These are phyloP conservation scores for Kalmanozyma brasiliensis DNA, from an alignment of 1,284 basidiomycete genomes.

Conservation along the genomic window DNA sequence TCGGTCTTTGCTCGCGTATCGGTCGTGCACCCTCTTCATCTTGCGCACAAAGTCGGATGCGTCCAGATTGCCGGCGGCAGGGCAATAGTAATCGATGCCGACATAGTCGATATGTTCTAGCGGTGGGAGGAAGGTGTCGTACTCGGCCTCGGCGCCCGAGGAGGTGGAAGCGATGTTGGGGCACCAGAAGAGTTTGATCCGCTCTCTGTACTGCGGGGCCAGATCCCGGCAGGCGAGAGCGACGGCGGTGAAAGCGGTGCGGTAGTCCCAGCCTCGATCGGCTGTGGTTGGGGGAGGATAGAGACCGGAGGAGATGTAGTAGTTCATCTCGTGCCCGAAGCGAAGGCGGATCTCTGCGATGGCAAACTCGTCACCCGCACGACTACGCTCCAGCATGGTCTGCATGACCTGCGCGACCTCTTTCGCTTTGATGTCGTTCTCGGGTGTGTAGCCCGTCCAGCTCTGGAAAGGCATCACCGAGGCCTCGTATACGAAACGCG, in stretches of 20 bases:
- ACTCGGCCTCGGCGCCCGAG: conserved; percentile 18
- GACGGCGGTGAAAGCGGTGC: conserved; percentile 26
- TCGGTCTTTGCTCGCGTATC: conserved; percentile 1
- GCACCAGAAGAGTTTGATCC: conserved; percentile 40
- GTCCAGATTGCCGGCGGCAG: conserved; percentile 10
- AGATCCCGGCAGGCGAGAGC: conserved; percentile 18
- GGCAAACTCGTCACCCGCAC: neutral
- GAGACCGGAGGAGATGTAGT: conserved; percentile 29
- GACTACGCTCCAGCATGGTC: conserved; percentile 17
- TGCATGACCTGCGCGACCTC: conserved; percentile 27
- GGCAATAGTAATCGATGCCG: conserved; percentile 47
- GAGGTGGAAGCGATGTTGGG: conserved; percentile 38
- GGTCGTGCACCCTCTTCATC: conserved; percentile 30
- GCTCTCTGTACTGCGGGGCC: neutral
- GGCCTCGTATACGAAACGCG: conserved; percentile 21
- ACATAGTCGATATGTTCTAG: conserved; percentile 28
- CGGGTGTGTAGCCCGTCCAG: conserved; percentile 23
- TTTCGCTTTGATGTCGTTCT: conserved; percentile 14
- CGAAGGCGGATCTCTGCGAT: conserved; percentile 24
- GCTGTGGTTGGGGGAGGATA: conserved; percentile 22
- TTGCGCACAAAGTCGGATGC: conserved; percentile 24
- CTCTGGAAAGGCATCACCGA: conserved; percentile 41
- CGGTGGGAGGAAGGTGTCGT: conserved; percentile 20
- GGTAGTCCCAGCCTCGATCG: conserved; percentile 15
- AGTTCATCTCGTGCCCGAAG: conserved; percentile 43